Evolutionary conservation across 164 flowering plant species (phyloP).

Genomic region (Liriodendron chinense): DNA sequence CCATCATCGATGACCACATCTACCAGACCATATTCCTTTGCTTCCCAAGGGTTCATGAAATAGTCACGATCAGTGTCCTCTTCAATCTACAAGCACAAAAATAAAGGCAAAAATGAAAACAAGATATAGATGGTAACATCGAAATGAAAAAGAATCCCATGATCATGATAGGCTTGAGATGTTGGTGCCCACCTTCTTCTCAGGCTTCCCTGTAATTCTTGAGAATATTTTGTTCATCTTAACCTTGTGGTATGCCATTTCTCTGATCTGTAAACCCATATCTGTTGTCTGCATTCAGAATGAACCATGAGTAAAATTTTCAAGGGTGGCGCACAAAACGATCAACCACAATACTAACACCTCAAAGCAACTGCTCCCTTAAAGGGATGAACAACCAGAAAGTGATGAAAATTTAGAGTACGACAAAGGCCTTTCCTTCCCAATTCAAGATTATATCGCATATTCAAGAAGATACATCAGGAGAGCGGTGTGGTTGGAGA

Average conservation of each 20-base stretch:
- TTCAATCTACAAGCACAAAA: constrained; percentile 55
- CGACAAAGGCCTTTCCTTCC: background rate
- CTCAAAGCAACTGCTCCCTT: background rate
- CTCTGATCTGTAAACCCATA: constrained; percentile 62
- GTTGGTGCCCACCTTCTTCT: constrained; percentile 49
- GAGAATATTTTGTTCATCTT: constrained; percentile 87
- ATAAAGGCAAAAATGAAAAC: background rate
- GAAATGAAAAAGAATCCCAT: background rate
- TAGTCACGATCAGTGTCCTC: constrained; percentile 77
- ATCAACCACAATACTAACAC: background rate
- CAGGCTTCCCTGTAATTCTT: constrained; percentile 83
- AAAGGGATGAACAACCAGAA: too few species aligned
- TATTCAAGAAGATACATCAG: background rate
- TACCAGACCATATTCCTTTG: constrained; percentile 79
- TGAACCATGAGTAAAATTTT: background rate
- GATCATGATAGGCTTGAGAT: background rate
- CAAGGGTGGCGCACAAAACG: background rate
- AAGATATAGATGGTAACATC: background rate
- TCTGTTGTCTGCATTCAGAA: constrained; percentile 56
- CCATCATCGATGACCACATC: constrained; percentile 93
- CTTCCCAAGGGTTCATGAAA: constrained; percentile 91
- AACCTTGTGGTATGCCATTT: constrained; percentile 72
- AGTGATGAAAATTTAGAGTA: background rate
- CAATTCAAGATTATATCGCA: background rate
- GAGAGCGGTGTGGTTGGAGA: background rate